These are phyloP conservation scores for Lanmaoa rubissima DNA, from an alignment of 768 basidiomycete genomes.

Conservation along the genomic window DNA sequence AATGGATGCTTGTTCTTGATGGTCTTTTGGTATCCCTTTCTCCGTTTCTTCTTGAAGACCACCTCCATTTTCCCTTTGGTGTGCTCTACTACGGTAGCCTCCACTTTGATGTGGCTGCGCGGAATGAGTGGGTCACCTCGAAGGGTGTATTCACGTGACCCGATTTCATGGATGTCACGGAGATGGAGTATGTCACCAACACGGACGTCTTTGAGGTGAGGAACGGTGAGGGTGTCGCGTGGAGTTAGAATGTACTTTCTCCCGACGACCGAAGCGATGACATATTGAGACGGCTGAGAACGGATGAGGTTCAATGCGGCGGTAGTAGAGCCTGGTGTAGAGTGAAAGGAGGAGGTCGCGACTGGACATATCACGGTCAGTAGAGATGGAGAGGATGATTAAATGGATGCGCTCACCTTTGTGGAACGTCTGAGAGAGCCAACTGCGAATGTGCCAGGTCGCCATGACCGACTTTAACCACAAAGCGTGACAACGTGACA, in stretches of 20 bases:
- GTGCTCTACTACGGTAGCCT: slow-evolving; percentile 95
- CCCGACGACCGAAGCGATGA: slow-evolving; percentile 85
- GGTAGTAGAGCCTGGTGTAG: slow-evolving; percentile 42
- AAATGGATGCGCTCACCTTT: slow-evolving; percentile 17
- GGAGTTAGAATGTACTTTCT: slow-evolving; percentile 88
- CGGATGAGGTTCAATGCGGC: slow-evolving; percentile 78
- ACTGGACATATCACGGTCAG: slow-evolving; percentile 15
- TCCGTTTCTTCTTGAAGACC: slow-evolving; percentile 94
- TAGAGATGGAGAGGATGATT: neutral
- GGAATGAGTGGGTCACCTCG: slow-evolving; percentile 76
- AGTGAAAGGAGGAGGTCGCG: slow-evolving; percentile 31
- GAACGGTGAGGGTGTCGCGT: slow-evolving; percentile 90
- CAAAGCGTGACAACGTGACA: slow-evolving; percentile 13
- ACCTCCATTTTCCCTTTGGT: slow-evolving; percentile 92
- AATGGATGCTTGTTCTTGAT: slow-evolving; percentile 93
- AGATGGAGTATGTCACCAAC: slow-evolving; percentile 85
- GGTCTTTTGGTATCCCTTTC: slow-evolving; percentile 96
- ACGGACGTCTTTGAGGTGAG: slow-evolving; percentile 78
- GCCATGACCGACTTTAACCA: slow-evolving; percentile 13
- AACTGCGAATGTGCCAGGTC: slow-evolving; percentile 17
- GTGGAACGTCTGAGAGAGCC: slow-evolving; percentile 25
- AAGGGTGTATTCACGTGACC: slow-evolving; percentile 92
- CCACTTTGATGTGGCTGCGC: slow-evolving; percentile 61
- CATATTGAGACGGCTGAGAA: slow-evolving; percentile 90
- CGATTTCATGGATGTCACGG: slow-evolving; percentile 88